Evolutionary conservation across 2,329 filamentous ascomycete species (phyloP).

Genomic region (Anthostomella pinea): DNA sequence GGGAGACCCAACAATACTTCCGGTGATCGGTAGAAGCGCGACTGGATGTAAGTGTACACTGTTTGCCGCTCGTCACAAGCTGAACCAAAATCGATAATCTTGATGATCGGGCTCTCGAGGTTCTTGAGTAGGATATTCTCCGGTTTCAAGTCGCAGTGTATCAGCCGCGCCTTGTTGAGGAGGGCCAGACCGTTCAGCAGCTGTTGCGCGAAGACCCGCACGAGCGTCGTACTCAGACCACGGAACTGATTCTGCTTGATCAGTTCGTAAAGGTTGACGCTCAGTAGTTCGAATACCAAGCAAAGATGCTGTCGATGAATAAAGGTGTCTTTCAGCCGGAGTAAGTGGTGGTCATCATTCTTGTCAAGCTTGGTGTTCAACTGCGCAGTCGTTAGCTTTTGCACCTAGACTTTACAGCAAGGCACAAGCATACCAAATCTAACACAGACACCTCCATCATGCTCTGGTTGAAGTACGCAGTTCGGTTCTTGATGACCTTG

Average conservation of each 20-base stretch:
- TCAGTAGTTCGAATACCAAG: slow-evolving; percentile 91
- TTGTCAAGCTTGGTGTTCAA: slow-evolving; percentile 99
- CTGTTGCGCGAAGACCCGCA: slow-evolving; percentile 96
- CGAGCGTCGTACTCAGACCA: slow-evolving; percentile 91
- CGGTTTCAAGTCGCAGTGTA: slow-evolving; percentile 97
- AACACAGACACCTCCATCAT: slow-evolving; percentile 99
- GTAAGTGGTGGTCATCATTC: slow-evolving; percentile 94
- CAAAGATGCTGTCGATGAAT: slow-evolving; percentile 97
- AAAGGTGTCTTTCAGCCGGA: slow-evolving; percentile 95
- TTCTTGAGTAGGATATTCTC: slow-evolving; percentile 98
- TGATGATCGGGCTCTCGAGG: slow-evolving; percentile 97
- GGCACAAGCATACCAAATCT: slow-evolving; percentile 66
- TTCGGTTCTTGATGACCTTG: slow-evolving; percentile 98
- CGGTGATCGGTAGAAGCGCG: slow-evolving; percentile 93
- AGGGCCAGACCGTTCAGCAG: slow-evolving; percentile 87
- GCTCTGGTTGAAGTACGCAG: slow-evolving; percentile 98
- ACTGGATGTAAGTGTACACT: slow-evolving; percentile 99
- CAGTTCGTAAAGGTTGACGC: slow-evolving; percentile 95
- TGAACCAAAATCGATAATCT: slow-evolving; percentile 99
- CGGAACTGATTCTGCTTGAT: slow-evolving; percentile 99
- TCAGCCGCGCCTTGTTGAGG: slow-evolving; percentile 92
- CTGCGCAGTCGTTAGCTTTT: slow-evolving; percentile 44
- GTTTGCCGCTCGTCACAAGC: slow-evolving; percentile 98
- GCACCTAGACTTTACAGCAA: neutral
- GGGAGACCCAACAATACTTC: slow-evolving; percentile 93